Evolutionary conservation across 768 basidiomycete species (phyloP).

Genomic region (Lactarius evosmus): DNA sequence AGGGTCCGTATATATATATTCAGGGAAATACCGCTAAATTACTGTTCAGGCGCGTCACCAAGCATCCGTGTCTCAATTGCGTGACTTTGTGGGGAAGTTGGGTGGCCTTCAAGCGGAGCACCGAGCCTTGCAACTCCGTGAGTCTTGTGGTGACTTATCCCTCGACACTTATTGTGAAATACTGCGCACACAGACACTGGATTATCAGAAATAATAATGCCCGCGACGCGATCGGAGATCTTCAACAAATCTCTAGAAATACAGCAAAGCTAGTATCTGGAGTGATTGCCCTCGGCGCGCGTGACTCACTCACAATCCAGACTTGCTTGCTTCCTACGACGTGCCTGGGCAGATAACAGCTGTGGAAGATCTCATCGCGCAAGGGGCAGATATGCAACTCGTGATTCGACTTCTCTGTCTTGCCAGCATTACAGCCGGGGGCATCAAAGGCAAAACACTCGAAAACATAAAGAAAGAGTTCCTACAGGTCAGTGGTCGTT

Average conservation of each 20-base stretch:
- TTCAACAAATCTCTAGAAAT: constrained; percentile 94
- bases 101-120: constrained; percentile 92
- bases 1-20: constrained; percentile 49
- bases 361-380: constrained; percentile 88
- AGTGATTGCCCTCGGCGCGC: constrained; percentile 1
- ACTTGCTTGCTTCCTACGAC: constrained; percentile 93
- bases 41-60: constrained; percentile 68
- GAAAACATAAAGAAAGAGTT: constrained; percentile 91
- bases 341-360: constrained; percentile 71
- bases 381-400: constrained; percentile 76
- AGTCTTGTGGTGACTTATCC: constrained; percentile 35
- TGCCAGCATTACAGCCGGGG: constrained; percentile 77
- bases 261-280: constrained; percentile 70
- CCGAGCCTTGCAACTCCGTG: constrained; percentile 84
- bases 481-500: constrained; percentile 55
- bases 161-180: not conserved
- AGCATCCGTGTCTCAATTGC: constrained; percentile 85
- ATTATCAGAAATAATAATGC: constrained; percentile 86
- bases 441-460: constrained; percentile 81
- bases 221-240: constrained; percentile 76
- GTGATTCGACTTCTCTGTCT: constrained; percentile 82
- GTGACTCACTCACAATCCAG: constrained; percentile 41
- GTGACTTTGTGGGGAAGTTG: constrained; percentile 93
- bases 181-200: constrained; percentile 67
- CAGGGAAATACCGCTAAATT: not conserved